These are phyloP conservation scores for Candida nitratophila DNA, from an alignment of 805 yeast genomes.

Conservation along the genomic window DNA sequence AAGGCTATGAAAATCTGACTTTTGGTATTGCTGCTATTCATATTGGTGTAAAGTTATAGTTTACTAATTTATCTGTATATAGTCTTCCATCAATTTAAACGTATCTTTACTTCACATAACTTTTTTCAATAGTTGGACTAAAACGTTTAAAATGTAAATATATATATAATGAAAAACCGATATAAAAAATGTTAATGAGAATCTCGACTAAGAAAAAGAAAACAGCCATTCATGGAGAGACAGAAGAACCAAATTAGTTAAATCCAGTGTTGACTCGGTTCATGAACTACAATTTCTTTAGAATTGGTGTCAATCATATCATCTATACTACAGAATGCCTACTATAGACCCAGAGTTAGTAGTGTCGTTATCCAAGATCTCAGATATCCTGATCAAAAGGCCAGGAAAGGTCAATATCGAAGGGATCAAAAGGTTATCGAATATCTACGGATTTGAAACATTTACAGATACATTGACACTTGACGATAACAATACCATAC, in stretches of 20 bases:
- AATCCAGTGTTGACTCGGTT: no score
- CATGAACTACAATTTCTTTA: no score
- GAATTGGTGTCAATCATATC: no score
- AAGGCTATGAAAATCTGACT: constrained; percentile 89
- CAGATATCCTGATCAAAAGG: constrained; percentile 26
- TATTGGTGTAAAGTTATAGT: constrained; percentile 77
- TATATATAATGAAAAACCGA: no score
- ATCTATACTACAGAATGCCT: constrained; percentile 20
- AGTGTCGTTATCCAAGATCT: constrained; percentile 23
- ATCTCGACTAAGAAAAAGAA: no score
- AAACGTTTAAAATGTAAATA: no score
- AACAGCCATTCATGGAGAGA: no score
- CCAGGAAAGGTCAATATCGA: constrained; percentile 28
- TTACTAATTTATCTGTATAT: not conserved
- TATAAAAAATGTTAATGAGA: no score
- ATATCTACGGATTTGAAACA: constrained; percentile 31
- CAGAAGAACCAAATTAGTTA: no score
- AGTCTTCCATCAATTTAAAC: no score
- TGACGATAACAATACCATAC: constrained; percentile 3
- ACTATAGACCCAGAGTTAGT: constrained; percentile 27
- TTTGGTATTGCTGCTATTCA: constrained; percentile 96
- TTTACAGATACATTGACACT: constrained; percentile 25
- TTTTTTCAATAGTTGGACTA: no score
- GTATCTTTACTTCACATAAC: no score
- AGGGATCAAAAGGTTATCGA: constrained; percentile 26